These are phyloP conservation scores for Mychonastes homosphaera DNA, from an alignment of 139 green algal species.

Conservation along the genomic window DNA sequence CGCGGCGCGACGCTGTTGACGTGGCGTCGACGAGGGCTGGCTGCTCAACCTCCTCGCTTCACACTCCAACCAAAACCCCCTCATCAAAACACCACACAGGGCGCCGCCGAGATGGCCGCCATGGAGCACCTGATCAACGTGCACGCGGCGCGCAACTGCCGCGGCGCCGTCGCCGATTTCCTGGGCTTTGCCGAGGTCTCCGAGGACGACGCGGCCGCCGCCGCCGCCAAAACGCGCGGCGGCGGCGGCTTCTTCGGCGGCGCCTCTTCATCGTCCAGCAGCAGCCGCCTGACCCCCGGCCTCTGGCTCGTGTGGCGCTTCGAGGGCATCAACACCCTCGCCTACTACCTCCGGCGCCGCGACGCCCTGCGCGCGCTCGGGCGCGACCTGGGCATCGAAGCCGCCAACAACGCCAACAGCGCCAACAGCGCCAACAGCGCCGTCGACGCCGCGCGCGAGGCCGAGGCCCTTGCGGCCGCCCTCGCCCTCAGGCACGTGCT, in stretches of 20 bases:
- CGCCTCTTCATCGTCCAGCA: too few species aligned
- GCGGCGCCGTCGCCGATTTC: slow-evolving; percentile 55
- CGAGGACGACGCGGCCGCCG: slow-evolving; percentile 28
- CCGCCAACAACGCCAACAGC: too few species aligned
- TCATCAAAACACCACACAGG: slow-evolving; percentile 16
- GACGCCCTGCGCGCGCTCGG: slow-evolving; percentile 56
- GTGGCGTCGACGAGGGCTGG: background rate
- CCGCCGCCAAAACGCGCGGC: too few species aligned
- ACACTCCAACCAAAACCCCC: background rate
- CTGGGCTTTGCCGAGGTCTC: slow-evolving; percentile 61
- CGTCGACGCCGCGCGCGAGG: too few species aligned
- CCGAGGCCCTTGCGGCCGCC: slow-evolving; percentile 41
- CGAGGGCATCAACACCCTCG: slow-evolving; percentile 53
- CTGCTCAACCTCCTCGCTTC: too few species aligned
- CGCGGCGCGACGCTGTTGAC: background rate
- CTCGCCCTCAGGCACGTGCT: slow-evolving; percentile 71
- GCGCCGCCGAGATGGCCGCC: slow-evolving; percentile 56
- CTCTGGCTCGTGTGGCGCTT: slow-evolving; percentile 82
- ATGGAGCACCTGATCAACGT: slow-evolving; percentile 80
- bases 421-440: too few species aligned
- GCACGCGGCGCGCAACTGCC: slow-evolving; percentile 47
- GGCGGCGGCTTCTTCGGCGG: too few species aligned
- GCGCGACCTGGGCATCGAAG: slow-evolving; percentile 46
- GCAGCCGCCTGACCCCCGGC: slow-evolving; percentile 40
- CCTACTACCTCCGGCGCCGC: slow-evolving; percentile 65